phyloP scores from a whole-genome alignment of 352 stramenopile species.

The Pythium aquatile region DNA sequence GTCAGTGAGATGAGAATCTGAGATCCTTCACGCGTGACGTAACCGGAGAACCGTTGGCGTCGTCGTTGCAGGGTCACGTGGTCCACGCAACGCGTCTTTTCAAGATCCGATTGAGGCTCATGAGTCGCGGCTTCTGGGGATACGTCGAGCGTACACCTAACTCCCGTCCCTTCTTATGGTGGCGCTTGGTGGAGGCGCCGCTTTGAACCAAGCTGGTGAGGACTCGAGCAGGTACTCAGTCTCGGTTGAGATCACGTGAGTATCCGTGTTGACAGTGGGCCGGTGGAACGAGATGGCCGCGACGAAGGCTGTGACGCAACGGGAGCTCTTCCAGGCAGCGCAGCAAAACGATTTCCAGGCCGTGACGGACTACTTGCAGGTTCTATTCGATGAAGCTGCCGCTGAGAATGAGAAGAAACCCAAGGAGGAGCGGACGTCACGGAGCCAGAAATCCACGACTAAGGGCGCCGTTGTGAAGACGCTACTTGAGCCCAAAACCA shows the following conservation, averaged over 20 bases:
- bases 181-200: not conserved
- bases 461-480: conserved; percentile 28
- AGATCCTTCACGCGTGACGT: not conserved
- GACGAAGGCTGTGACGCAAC: conserved; percentile 33
- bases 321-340: conserved; percentile 69
- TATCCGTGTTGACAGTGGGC: not conserved
- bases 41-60: not conserved
- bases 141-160: conserved; percentile 2
- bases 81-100: conserved; percentile 30
- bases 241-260: conserved; percentile 4
- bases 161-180: not conserved
- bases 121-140: conserved; percentile 23
- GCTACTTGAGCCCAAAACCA: conserved; percentile 61
- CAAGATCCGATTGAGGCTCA: conserved; percentile 21
- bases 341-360: conserved; percentile 67
- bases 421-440: conserved; percentile 8
- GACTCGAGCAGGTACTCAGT: not conserved
- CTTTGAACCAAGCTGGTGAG: conserved; percentile 1
- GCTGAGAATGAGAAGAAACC: conserved; percentile 13
- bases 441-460: not conserved
- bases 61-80: conserved; percentile 17
- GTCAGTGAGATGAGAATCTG: not conserved
- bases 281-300: conserved; percentile 7
- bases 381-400: conserved; percentile 38
- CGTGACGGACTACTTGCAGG: conserved; percentile 57